Conservation (phyloP, 2,329 filamentous ascomycete genomes). For the Cladophialophora chaetospira region DNA sequence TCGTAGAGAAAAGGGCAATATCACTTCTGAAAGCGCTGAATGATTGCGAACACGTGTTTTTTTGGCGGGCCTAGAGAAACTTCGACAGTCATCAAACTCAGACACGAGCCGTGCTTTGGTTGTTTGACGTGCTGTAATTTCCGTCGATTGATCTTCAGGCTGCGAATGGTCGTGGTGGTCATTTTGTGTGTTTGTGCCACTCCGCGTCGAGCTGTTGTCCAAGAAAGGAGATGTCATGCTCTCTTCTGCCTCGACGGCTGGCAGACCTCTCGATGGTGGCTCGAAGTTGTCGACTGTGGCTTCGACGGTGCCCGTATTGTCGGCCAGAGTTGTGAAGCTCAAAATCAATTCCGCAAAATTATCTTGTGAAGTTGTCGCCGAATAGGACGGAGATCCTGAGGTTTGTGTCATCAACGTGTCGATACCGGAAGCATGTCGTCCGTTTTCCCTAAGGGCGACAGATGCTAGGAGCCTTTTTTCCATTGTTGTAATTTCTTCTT, state of each 20-base stretch:
- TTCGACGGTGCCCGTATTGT: neutral
- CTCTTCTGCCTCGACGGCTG: slow-evolving; percentile 1
- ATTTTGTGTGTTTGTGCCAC: neutral
- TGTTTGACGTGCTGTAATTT: neutral
- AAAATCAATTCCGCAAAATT: neutral
- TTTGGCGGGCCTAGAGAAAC: neutral
- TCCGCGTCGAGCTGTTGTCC: neutral
- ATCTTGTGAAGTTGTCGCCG: neutral
- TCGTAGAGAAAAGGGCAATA: neutral
- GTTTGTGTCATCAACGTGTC: slow-evolving; percentile 3
- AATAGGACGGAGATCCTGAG: slow-evolving; percentile 3
- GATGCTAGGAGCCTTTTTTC: neutral
- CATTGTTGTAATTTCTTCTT: neutral
- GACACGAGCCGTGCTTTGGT: neutral
- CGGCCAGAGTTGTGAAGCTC: slow-evolving; percentile 2
- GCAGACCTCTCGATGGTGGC: neutral
- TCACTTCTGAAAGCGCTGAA: neutral
- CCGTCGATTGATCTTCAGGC: neutral
- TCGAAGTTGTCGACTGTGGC: neutral
- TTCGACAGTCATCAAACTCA: neutral
- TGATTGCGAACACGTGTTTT: neutral
- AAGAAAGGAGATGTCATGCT: slow-evolving; percentile 1
- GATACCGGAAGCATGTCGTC: neutral
- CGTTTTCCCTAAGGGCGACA: neutral
- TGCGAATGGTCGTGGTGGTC: neutral